These are phyloP conservation scores for Gracilariopsis chorda DNA, from an alignment of 23 red algal species.

Conservation along the genomic window DNA sequence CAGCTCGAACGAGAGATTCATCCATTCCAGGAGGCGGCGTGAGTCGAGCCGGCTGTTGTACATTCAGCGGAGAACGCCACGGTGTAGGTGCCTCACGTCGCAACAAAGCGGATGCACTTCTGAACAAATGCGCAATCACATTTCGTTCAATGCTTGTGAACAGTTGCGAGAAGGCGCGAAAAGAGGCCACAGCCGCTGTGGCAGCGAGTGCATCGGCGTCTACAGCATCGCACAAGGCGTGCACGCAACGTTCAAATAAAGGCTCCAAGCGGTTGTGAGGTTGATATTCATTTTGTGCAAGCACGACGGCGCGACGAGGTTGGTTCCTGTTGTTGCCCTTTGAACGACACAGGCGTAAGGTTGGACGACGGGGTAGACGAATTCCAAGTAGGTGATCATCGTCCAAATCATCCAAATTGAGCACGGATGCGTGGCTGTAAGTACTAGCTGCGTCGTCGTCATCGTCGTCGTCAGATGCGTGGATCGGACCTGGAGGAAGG, in stretches of 20 bases:
- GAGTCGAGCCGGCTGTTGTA: not conserved
- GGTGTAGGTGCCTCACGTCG: constrained; percentile 21
- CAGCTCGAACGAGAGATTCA: constrained; percentile 2
- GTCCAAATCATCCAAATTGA: constrained; percentile 53
- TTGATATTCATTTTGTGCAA: constrained; percentile 21
- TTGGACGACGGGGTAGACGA: not conserved
- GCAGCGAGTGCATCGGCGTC: constrained; percentile 7
- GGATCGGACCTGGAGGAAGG: not conserved
- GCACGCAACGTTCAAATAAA: constrained; percentile 8
- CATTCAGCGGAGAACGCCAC: constrained; percentile 21
- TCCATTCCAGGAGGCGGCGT: not conserved
- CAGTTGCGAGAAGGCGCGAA: constrained; percentile 21
- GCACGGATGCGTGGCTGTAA: constrained; percentile 43
- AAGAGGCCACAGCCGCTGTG: not conserved
- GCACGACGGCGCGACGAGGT: not conserved
- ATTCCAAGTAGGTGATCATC: constrained; percentile 14
- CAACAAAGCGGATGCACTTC: not conserved
- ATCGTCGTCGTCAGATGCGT: not conserved
- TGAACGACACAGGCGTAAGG: not conserved
- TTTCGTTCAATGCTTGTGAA: constrained; percentile 28
- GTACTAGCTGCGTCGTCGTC: constrained; percentile 47
- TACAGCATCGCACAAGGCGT: constrained; percentile 6
- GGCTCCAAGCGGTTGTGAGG: constrained; percentile 17
- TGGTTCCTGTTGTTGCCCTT: not conserved
- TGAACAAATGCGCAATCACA: not conserved